Evolutionary conservation across 1,284 basidiomycete genomes (phyloP), one percentile per base, ranked within the genome.

Genomic region (Phellinidium pouzarii): DNA sequence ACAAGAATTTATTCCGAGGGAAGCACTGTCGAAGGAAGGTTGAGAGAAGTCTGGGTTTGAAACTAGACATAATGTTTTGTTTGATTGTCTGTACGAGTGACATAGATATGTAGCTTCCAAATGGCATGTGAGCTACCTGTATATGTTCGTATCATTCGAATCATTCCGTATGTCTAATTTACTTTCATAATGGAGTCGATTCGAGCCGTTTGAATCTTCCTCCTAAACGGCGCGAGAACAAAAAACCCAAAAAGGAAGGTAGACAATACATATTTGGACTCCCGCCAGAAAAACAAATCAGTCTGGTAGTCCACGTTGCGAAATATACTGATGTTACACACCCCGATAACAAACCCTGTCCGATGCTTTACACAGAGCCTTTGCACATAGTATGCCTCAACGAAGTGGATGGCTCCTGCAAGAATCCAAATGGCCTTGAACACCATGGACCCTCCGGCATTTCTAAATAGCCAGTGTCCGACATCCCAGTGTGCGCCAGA

Each of bases 131-230:
- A 14, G 12, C n/a, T 11, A 17, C 3, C 14, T 40, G 7, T 23
- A 41, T 6, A 19, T 40, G 12, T 8, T 31, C 19, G 20, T 29
- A 23, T 3, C 12, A 37, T 37, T 48, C 25, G n/a, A 34, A 36
- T 17, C 23, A 34, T n/a, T 23, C 34, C 14, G n/a, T 19, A 5
- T 6, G 23, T 17, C 36, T 50, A 57, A 47, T 53, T 53, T 7
- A 65, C 73, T 63, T 88, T 88, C 77, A 84, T 80, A 9, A 87
- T 83, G 46, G 84, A 86, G 52, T 85, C 79, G 36, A 88, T 89
- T 1, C 85, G 73, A 12, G 79, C 79, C 26, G 69, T 68, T 57
- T 87, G 82, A 8, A 87, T 77, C 25, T 77, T 73, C 57, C 69
- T 73, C 41, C 78, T 69, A 55, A 88, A 65, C 52, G 78, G 70